Conservation (phyloP, 805 yeast species). For the Blastobotrys muscicola region DNA sequence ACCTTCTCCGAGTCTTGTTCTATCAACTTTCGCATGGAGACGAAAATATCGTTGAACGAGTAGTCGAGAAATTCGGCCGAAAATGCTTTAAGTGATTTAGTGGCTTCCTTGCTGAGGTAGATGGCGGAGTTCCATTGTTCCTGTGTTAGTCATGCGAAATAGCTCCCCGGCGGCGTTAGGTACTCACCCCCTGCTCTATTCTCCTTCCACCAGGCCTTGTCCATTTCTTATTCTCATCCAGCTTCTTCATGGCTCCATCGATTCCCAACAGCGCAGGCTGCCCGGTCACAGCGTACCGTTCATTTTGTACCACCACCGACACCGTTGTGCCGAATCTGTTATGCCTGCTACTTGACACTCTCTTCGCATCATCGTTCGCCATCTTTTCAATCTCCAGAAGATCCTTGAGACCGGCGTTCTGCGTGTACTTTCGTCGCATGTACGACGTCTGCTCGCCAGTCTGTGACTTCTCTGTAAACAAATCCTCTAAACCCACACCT, state of each 20-base stretch:
- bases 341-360: constrained; percentile 61
- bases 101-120: constrained; percentile 18
- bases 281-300: constrained; percentile 61
- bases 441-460: constrained; percentile 11
- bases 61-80: constrained; percentile 58
- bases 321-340: constrained; percentile 84
- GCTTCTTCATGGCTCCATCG: constrained; percentile 45
- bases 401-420: constrained; percentile 25
- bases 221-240: constrained; percentile 68
- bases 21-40: constrained; percentile 39
- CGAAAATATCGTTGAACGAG: constrained; percentile 59
- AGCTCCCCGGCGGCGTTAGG: no score
- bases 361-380: constrained; percentile 39
- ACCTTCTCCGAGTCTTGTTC: constrained; percentile 30
- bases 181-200: constrained; percentile 6
- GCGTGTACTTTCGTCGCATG: not conserved
- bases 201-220: constrained; percentile 28
- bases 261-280: constrained; percentile 50
- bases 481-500: constrained; percentile 39
- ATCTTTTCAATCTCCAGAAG: constrained; percentile 54
- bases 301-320: constrained; percentile 56
- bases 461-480: constrained; percentile 3
- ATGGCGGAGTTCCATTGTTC: constrained; percentile 20
- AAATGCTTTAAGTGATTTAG: constrained; percentile 33
- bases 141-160: constrained; percentile 1